phyloP scores from a whole-genome alignment of 2,329 filamentous ascomycete genomes.

The Penicillium sp. region DNA sequence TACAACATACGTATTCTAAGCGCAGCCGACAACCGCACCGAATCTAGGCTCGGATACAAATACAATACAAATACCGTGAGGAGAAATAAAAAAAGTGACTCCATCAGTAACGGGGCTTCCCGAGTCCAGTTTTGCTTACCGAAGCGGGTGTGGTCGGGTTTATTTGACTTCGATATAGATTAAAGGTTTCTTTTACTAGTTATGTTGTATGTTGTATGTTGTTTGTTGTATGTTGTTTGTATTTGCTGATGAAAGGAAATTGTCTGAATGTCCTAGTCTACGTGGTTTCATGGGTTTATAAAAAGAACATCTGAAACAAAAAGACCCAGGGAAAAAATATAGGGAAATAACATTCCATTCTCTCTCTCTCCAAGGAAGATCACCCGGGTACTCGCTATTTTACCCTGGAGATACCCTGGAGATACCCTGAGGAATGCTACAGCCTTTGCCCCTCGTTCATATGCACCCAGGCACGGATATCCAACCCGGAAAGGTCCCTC shows the following conservation, averaged over 20 bases:
- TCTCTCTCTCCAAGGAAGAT: conserved; percentile 1
- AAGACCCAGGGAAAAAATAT: not conserved
- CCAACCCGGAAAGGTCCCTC: conserved; percentile 1
- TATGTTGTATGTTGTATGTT: not conserved
- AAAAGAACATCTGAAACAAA: conserved; percentile 7
- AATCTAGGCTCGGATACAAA: not conserved
- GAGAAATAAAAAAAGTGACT: not conserved
- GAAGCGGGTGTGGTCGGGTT: conserved; percentile 23
- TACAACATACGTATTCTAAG: not conserved
- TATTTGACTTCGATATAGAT: not conserved
- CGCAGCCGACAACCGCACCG: not conserved
- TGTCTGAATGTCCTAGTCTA: too few species aligned
- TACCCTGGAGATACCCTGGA: not conserved
- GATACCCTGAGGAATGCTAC: conserved; percentile 16
- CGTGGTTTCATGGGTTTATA: too few species aligned
- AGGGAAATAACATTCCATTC: not conserved
- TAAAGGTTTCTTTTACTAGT: not conserved
- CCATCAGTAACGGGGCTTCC: conserved; percentile 20
- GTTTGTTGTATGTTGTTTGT: not conserved
- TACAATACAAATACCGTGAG: conserved; percentile 10
- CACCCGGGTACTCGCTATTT: not conserved
- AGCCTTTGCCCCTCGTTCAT: conserved; percentile 19
- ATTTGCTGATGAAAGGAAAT: not conserved
- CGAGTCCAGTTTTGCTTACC: conserved; percentile 18
- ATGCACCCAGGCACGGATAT: conserved; percentile 20